Percentiles rank a stretch among this genome's conserved stretches.
Evolutionary conservation across 1,284 basidiomycete species (phyloP).

Genomic region (Trichosporon sp.): DNA sequence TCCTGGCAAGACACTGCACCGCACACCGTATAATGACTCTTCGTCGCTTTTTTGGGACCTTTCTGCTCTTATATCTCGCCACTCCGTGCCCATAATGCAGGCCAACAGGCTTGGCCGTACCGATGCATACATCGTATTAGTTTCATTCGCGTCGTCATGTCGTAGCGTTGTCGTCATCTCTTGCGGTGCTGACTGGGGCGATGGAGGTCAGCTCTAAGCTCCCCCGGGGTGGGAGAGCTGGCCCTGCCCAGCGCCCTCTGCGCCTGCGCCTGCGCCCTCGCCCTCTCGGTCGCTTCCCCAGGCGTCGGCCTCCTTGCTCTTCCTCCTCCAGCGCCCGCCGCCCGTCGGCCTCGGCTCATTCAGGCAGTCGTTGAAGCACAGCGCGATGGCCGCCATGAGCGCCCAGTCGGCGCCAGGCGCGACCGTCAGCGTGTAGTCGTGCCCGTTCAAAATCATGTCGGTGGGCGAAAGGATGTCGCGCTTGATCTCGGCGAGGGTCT

Average conservation of each 20-base stretch:
- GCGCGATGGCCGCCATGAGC: conserved; percentile 48
- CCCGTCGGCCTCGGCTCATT: conserved; percentile 1
- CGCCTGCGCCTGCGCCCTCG: not conserved
- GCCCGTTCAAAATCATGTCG: not conserved
- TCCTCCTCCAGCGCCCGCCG: not conserved
- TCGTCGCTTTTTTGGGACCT: not conserved
- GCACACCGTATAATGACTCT: not conserved
- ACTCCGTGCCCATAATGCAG: not conserved
- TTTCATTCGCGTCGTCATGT: not conserved
- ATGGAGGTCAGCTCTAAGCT: no score
- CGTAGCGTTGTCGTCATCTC: not conserved
- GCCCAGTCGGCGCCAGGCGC: conserved; percentile 51
- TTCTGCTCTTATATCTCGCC: not conserved
- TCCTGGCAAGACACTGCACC: no score
- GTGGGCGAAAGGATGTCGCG: not conserved
- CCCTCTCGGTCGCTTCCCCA: not conserved
- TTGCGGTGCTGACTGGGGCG: no score
- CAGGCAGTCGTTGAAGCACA: conserved; percentile 46
- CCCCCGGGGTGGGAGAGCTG: no score
- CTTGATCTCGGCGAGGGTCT: not conserved
- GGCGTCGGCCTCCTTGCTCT: not conserved
- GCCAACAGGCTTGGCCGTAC: not conserved
- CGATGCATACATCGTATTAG: not conserved
- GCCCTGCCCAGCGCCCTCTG: no score
- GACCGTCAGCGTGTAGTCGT: conserved; percentile 41